Conservation (phyloP, 169 alveolate genomes). For the Plasmodium vivax region DNA sequence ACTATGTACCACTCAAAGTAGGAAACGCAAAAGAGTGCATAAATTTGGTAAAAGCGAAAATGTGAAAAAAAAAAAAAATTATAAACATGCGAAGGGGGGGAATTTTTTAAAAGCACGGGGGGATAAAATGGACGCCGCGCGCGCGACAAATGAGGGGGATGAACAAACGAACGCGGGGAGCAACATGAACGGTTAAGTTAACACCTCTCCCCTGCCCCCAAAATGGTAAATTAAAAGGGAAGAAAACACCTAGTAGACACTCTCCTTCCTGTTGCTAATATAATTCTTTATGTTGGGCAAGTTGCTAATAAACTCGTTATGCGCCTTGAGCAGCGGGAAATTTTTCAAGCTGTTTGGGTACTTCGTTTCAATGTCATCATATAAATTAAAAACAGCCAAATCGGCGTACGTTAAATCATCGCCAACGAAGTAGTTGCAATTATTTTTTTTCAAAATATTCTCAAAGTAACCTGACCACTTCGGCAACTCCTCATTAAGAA, state of each 20-base stretch:
- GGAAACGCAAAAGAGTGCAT: neutral
- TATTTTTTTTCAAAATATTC: constrained; percentile 41
- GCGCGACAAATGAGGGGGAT: neutral
- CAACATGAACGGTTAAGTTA: neutral
- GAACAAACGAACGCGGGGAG: neutral
- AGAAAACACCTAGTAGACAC: constrained; percentile 25
- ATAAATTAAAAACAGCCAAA: constrained; percentile 70
- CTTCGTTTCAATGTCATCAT: constrained; percentile 62
- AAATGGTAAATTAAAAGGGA: neutral
- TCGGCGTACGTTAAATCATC: constrained; percentile 68
- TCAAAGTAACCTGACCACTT: constrained; percentile 71
- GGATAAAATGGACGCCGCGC: neutral
- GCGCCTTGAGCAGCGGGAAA: constrained; percentile 51
- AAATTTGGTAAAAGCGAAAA: neutral
- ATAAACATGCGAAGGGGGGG: neutral
- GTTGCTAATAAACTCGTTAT: constrained; percentile 56
- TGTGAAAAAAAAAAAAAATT: neutral
- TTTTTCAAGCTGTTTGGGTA: constrained; percentile 64
- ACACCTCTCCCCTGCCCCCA: neutral
- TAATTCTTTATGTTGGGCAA: constrained; percentile 56
- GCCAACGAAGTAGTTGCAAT: constrained; percentile 52
- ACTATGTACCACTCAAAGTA: neutral
- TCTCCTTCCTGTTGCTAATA: constrained; percentile 59
- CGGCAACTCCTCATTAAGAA: constrained; percentile 66
- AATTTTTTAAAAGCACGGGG: neutral